phyloP scores from a whole-genome alignment of 805 yeast species.

The Komagataella ulmi region DNA sequence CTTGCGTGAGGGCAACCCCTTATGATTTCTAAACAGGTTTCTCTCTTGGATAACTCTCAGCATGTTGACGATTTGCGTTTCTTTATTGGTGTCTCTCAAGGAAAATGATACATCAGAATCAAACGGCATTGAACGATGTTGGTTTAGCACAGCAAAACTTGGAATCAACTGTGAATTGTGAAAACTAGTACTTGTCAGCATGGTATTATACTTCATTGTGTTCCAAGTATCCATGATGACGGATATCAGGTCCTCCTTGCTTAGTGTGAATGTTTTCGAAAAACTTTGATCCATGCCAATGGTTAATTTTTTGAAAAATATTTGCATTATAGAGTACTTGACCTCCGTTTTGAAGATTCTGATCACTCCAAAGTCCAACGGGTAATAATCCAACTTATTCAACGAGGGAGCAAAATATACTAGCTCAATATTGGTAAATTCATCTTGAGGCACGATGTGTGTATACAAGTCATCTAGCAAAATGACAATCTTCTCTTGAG shows the following conservation, averaged over 20 bases:
- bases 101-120: conserved; percentile 2
- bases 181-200: conserved; percentile 9
- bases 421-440: conserved; percentile 14
- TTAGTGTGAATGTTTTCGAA: conserved; percentile 2
- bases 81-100: conserved; percentile 9
- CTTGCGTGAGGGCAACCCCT: background rate
- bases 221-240: conserved; percentile 11
- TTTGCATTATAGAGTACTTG: conserved; percentile 9
- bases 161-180: conserved; percentile 10
- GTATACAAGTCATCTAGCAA: conserved; percentile 20
- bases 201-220: conserved; percentile 4
- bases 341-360: conserved; percentile 18
- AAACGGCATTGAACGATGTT: conserved; percentile 1
- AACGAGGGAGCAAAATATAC: conserved; percentile 13
- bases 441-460: conserved; percentile 20
- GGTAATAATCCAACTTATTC: conserved; percentile 11
- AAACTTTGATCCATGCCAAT: conserved; percentile 1
- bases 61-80: conserved; percentile 10
- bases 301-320: conserved; percentile 4
- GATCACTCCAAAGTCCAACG: conserved; percentile 19
- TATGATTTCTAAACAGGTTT: conserved; percentile 5
- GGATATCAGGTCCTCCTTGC: conserved; percentile 12
- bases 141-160: conserved; percentile 1
- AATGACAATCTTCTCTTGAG: conserved; percentile 12
- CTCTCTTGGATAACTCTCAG: conserved; percentile 9